Percentiles rank a stretch among this genome's conserved stretches.
Evolutionary conservation across 768 basidiomycete genomes (phyloP).

Genomic region (Serpula lacrymans): DNA sequence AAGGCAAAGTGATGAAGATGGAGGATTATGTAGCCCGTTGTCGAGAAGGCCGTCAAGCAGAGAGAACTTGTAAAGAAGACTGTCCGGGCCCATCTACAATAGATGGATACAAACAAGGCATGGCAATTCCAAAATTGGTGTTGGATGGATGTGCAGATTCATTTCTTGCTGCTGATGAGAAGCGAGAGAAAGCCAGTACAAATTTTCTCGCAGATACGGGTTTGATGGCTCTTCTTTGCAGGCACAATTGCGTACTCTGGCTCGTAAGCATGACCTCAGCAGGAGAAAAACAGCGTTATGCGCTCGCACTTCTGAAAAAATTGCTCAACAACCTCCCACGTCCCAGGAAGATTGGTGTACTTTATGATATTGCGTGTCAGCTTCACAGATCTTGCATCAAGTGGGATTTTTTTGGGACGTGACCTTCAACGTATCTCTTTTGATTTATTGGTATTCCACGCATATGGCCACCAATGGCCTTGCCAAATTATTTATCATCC

Average conservation of each 20-base stretch:
- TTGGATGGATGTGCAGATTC: slow-evolving; percentile 29
- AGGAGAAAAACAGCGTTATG: slow-evolving; percentile 15
- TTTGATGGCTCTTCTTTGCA: slow-evolving; percentile 7
- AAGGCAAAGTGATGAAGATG: slow-evolving; percentile 12
- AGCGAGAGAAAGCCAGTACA: slow-evolving; percentile 11
- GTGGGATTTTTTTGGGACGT: neutral
- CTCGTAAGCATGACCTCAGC: slow-evolving; percentile 9
- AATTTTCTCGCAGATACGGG: neutral
- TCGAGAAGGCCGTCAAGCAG: too few species aligned
- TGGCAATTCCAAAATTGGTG: slow-evolving; percentile 24
- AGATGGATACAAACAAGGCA: slow-evolving; percentile 11
- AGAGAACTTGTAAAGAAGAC: too few species aligned
- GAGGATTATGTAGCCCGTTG: slow-evolving; percentile 12
- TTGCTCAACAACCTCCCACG: slow-evolving; percentile 3
- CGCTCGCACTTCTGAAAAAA: slow-evolving; percentile 8
- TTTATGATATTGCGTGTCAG: slow-evolving; percentile 1
- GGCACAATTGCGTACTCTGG: slow-evolving; percentile 6
- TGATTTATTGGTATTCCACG: slow-evolving; percentile 4
- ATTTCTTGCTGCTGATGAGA: slow-evolving; percentile 14
- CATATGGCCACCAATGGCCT: slow-evolving; percentile 6
- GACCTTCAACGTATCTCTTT: neutral
- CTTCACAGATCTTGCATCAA: neutral
- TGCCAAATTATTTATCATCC: slow-evolving; percentile 7
- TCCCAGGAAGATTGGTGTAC: neutral
- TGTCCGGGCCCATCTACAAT: slow-evolving; percentile 8